phyloP scores from a whole-genome alignment of 1,284 basidiomycete species.

The Marasmius tenuissimus region DNA sequence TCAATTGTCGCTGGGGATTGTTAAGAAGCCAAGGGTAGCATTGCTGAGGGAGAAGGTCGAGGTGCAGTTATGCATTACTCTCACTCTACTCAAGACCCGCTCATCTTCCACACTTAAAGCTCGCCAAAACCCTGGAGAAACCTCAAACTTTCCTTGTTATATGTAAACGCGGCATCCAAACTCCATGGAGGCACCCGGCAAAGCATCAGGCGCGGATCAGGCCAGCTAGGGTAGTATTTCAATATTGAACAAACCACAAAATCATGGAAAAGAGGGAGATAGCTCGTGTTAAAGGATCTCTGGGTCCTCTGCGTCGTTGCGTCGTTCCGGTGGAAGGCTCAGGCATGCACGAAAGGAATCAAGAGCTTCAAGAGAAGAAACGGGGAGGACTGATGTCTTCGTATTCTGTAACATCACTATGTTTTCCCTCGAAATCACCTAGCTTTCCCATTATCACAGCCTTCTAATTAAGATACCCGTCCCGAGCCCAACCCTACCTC shows the following conservation, averaged over 20 bases:
- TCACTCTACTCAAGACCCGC: background rate
- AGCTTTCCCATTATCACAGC: too few species aligned
- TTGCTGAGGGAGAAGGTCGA: conserved; percentile 61
- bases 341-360: background rate
- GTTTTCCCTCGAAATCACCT: too few species aligned
- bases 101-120: conserved; percentile 31
- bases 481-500: too few species aligned
- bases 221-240: conserved; percentile 72
- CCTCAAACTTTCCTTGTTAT: conserved; percentile 65
- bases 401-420: too few species aligned
- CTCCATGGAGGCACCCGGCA: conserved; percentile 54
- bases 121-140: conserved; percentile 54
- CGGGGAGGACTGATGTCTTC: too few species aligned
- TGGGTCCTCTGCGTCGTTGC: conserved; percentile 63
- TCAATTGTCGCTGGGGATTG: conserved; percentile 79
- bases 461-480: too few species aligned
- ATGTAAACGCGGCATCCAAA: conserved; percentile 46
- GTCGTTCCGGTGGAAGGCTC: background rate
- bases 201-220: conserved; percentile 72
- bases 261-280: conserved; percentile 63
- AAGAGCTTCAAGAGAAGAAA: background rate
- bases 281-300: conserved; percentile 70
- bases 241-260: conserved; percentile 64
- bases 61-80: conserved; percentile 35
- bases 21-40: conserved; percentile 60